A percentile compares a stretch with the other conserved stretches of the same genome.
Evolutionary conservation across 2,329 filamentous ascomycete genomes (phyloP).

Genomic region (Bipolaris cookei): DNA sequence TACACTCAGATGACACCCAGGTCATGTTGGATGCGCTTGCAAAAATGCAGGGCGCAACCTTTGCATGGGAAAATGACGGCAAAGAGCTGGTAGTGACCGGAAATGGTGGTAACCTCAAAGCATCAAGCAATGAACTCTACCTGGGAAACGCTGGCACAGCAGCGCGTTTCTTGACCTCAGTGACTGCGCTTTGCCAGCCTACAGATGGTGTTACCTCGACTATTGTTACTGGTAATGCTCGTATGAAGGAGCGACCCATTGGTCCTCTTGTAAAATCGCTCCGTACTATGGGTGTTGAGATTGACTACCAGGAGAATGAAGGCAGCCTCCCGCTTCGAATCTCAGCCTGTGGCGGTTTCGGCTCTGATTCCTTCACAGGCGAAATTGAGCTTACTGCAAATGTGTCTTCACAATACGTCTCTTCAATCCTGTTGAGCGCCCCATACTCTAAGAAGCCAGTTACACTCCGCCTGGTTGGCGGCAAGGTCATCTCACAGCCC

Average conservation of each 20-base stretch:
- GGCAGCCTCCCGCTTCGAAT: constrained; percentile 85
- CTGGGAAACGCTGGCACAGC: constrained; percentile 96
- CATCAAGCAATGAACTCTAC: constrained; percentile 79
- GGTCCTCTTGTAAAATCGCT: constrained; percentile 91
- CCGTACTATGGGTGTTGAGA: constrained; percentile 80
- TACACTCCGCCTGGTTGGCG: constrained; percentile 87
- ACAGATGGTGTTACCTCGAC: constrained; percentile 68
- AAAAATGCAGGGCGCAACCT: constrained; percentile 82
- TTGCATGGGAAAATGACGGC: constrained; percentile 94
- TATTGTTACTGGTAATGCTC: constrained; percentile 87
- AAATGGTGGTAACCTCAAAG: constrained; percentile 83
- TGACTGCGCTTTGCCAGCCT: constrained; percentile 80
- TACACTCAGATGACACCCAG: constrained; percentile 96
- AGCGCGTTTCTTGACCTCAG: constrained; percentile 91
- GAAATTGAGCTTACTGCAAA: constrained; percentile 91
- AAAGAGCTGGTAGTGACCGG: constrained; percentile 87
- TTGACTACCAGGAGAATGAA: constrained; percentile 84
- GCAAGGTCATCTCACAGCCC: constrained; percentile 93
- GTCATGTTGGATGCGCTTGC: constrained; percentile 95
- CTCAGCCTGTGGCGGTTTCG: constrained; percentile 64
- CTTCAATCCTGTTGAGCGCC: constrained; percentile 93
- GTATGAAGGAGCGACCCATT: constrained; percentile 96
- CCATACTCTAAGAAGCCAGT: constrained; percentile 96
- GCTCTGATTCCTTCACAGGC: constrained; percentile 73
- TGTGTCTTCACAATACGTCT: constrained; percentile 98